Percentiles rank a stretch among this genome's conserved stretches.
Conservation (phyloP, 768 basidiomycete species). For the Dentipellis sp. region DNA sequence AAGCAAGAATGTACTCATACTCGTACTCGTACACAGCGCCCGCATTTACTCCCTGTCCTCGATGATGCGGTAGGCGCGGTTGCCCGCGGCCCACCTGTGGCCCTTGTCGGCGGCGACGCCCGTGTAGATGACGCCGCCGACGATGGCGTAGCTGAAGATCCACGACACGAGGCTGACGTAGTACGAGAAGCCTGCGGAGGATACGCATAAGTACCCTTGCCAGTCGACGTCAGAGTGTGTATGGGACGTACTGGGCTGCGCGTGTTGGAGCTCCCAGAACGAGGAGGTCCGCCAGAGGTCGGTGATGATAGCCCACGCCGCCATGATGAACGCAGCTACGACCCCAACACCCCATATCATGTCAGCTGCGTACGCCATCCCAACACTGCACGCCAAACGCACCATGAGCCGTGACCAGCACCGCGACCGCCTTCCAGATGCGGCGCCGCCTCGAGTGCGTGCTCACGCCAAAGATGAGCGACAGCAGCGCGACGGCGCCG, state of each 20-base stretch:
- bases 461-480: conserved; percentile 60
- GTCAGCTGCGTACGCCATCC: too few species aligned
- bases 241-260: conserved; percentile 43
- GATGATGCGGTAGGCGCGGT: conserved; percentile 47
- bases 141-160: conserved; percentile 44
- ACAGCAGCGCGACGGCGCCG: conserved; percentile 43
- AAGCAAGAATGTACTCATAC: neutral
- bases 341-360: neutral
- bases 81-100: conserved; percentile 69
- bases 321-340: conserved; percentile 49
- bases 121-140: conserved; percentile 46
- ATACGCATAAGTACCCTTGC: neutral
- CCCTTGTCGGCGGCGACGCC: conserved; percentile 55
- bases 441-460: conserved; percentile 66
- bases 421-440: conserved; percentile 69
- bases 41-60: conserved; percentile 7
- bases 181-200: conserved; percentile 46
- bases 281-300: conserved; percentile 40
- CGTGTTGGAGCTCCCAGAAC: conserved; percentile 45
- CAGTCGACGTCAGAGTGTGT: neutral
- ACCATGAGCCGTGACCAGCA: conserved; percentile 57
- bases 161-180: conserved; percentile 53
- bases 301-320: conserved; percentile 55
- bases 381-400: conserved; percentile 11
- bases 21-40: neutral